phyloP scores from a whole-genome alignment of 1,284 basidiomycete species.

The Rhodotorula glutinis region DNA sequence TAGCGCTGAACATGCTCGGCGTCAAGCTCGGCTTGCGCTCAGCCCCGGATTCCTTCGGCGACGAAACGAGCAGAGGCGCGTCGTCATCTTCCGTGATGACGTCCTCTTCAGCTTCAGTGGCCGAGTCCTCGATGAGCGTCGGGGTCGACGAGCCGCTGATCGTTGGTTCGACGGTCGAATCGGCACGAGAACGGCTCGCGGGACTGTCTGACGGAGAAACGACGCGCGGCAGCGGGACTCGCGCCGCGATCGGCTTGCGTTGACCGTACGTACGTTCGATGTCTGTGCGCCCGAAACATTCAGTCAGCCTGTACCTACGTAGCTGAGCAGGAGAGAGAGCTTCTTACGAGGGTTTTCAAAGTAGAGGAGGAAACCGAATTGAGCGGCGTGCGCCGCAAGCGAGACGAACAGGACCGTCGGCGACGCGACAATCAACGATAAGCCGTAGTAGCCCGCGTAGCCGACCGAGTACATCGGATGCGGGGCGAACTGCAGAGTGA shows the following conservation, averaged over 20 bases:
- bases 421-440: constrained; percentile 82
- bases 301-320: neutral
- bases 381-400: constrained; percentile 85
- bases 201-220: neutral
- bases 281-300: constrained; percentile 55
- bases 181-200: neutral
- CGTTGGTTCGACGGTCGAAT: constrained; percentile 17
- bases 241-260: constrained; percentile 76
- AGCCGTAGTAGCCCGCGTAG: constrained; percentile 90
- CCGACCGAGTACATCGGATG: constrained; percentile 78
- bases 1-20: neutral
- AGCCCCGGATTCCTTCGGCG: neutral
- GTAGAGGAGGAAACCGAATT: constrained; percentile 92
- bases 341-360: constrained; percentile 93
- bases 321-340: constrained; percentile 21
- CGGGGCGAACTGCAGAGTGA: constrained; percentile 47
- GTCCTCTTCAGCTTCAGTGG: constrained; percentile 65
- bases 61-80: neutral
- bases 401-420: constrained; percentile 91
- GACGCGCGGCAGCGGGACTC: constrained; percentile 47
- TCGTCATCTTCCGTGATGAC: constrained; percentile 38
- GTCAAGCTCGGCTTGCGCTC: constrained; percentile 10
- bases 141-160: constrained; percentile 62
- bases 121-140: constrained; percentile 47
- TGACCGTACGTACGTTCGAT: constrained; percentile 84